A percentile compares a stretch with the other conserved stretches of the same genome.
Evolutionary conservation across 2,329 filamentous ascomycete genomes (phyloP).

Genomic region (Trichoderma sp.): DNA sequence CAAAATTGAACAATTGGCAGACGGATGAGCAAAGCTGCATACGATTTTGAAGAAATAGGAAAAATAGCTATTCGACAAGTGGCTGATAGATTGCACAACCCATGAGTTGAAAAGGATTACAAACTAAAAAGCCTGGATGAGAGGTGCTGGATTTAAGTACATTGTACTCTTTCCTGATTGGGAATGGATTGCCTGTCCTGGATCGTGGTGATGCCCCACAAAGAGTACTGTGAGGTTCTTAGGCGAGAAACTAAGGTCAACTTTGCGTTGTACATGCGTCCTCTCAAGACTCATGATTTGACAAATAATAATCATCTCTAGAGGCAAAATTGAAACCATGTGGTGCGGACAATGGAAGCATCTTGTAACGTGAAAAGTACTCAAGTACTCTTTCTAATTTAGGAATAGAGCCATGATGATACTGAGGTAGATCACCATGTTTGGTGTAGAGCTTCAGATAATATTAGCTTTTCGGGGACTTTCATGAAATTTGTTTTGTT

Average conservation of each 20-base stretch:
- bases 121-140: background rate
- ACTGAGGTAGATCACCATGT: background rate
- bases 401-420: background rate
- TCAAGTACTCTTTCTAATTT: slow-evolving; percentile 7
- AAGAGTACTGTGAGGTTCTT: background rate
- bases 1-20: background rate
- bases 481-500: background rate
- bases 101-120: background rate
- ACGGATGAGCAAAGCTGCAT: background rate
- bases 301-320: background rate
- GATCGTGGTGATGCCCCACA: background rate
- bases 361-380: background rate
- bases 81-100: background rate
- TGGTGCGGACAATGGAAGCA: too few relatives aligned
- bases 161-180: slow-evolving; percentile 14
- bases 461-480: background rate
- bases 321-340: fast-evolving
- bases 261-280: background rate
- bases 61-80: background rate
- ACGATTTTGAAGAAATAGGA: background rate
- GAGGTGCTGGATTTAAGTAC: background rate
- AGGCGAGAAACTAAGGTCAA: background rate
- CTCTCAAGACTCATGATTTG: background rate
- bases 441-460: background rate
- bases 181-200: background rate